Evolutionary conservation across 2,329 filamentous ascomycete genomes (phyloP).

Genomic region (Talaromyces sp.): DNA sequence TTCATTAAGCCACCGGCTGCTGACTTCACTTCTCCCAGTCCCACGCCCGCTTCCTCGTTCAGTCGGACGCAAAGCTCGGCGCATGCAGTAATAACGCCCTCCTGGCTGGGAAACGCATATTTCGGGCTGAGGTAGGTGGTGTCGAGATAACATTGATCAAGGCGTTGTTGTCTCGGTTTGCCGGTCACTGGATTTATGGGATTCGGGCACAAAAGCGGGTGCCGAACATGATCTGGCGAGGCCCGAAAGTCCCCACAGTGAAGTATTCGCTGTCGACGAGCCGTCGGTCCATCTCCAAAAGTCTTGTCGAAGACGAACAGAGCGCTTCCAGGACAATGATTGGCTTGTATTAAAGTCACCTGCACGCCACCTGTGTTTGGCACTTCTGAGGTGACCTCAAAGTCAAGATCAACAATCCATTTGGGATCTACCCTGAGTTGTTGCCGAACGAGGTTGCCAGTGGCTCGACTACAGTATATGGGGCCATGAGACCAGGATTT

Average conservation of each 20-base stretch:
- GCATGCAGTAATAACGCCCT: slow-evolving; percentile 83
- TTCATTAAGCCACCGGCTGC: slow-evolving; percentile 62
- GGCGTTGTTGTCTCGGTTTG: slow-evolving; percentile 75
- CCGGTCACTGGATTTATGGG: slow-evolving; percentile 70
- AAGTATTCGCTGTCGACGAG: slow-evolving; percentile 74
- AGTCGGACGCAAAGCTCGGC: slow-evolving; percentile 83
- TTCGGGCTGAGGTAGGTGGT: slow-evolving; percentile 96
- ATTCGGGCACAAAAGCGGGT: slow-evolving; percentile 79
- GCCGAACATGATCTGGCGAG: slow-evolving; percentile 78
- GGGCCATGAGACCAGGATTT: slow-evolving; percentile 88
- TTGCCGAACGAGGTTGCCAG: slow-evolving; percentile 82
- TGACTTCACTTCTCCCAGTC: slow-evolving; percentile 58
- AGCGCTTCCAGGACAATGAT: slow-evolving; percentile 94
- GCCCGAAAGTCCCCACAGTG: slow-evolving; percentile 97
- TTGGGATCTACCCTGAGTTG: slow-evolving; percentile 84
- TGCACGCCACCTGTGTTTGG: slow-evolving; percentile 79
- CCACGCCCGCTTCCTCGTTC: slow-evolving; percentile 65
- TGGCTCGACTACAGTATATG: slow-evolving; percentile 94
- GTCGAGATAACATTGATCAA: slow-evolving; percentile 95
- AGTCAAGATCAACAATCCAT: slow-evolving; percentile 83
- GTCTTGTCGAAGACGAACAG: slow-evolving; percentile 89
- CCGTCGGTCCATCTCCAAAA: slow-evolving; percentile 61
- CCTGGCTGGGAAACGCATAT: slow-evolving; percentile 89
- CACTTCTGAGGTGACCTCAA: slow-evolving; percentile 76
- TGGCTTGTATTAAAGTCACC: slow-evolving; percentile 94